Conservation (phyloP, 192 early-diverging fungal genomes). For the Coemansia sp. region DNA sequence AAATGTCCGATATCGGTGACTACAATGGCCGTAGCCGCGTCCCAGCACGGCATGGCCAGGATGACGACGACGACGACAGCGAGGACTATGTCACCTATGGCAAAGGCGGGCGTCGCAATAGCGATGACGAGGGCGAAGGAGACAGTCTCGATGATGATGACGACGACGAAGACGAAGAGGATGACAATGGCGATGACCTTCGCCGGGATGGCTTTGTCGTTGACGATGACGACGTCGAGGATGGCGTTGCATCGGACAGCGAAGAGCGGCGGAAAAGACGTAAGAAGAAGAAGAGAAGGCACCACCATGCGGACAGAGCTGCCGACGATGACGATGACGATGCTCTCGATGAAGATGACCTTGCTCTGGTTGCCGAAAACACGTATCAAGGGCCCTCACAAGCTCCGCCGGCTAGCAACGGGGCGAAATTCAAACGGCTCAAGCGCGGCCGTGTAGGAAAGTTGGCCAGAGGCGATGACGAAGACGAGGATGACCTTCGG, state of each 20-base stretch:
- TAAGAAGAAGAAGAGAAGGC: constrained; percentile 33
- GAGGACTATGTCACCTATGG: constrained; percentile 51
- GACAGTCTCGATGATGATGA: constrained; percentile 25
- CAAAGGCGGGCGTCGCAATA: constrained; percentile 23
- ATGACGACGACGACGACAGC: constrained; percentile 48
- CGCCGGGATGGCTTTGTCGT: constrained; percentile 71
- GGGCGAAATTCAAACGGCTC: constrained; percentile 66
- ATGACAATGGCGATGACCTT: constrained; percentile 61
- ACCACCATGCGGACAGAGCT: constrained; percentile 10
- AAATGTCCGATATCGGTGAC: constrained; percentile 47
- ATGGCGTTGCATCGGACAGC: constrained; percentile 57
- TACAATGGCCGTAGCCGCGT: constrained; percentile 34
- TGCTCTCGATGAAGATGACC: constrained; percentile 87
- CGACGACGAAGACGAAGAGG: constrained; percentile 63
- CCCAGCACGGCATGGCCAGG: constrained; percentile 52
- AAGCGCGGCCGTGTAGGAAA: constrained; percentile 70
- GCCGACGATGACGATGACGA: constrained; percentile 55
- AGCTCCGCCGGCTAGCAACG: constrained; percentile 47
- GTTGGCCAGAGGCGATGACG: constrained; percentile 23
- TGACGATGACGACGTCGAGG: constrained; percentile 69
- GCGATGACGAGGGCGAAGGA: constrained; percentile 24
- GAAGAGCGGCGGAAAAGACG: constrained; percentile 57
- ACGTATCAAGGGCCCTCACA: constrained; percentile 56
- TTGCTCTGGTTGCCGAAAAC: constrained; percentile 90
- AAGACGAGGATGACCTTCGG: constrained; percentile 56